These are phyloP conservation scores for Eucalyptus pumila DNA, from an alignment of 345 rosid species.

Conservation along the genomic window DNA sequence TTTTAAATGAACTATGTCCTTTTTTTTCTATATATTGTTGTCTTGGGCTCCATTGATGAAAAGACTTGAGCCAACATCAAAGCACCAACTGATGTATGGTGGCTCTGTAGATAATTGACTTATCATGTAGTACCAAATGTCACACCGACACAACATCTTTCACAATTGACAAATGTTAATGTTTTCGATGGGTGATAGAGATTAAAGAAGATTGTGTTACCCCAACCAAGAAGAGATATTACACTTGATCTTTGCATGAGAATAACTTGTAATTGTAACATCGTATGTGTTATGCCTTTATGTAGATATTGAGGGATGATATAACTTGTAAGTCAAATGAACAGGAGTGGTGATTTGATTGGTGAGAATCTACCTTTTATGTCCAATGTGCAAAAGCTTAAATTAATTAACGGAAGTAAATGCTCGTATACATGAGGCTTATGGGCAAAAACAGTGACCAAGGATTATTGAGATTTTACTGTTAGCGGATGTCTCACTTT, in stretches of 20 bases:
- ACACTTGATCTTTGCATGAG: neutral
- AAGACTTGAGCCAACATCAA: too few relatives aligned
- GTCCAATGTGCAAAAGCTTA: too few relatives aligned
- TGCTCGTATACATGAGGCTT: too few relatives aligned
- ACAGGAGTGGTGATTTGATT: fast-evolving
- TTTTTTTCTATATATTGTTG: too few relatives aligned
- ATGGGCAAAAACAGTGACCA: neutral
- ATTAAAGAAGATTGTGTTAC: neutral
- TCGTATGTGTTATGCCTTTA: fast-evolving
- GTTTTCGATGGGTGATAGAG: too few relatives aligned
- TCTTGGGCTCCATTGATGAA: neutral
- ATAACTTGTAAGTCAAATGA: neutral
- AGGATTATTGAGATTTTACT: neutral
- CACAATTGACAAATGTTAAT: too few relatives aligned
- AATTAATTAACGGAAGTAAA: too few relatives aligned
- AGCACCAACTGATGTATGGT: fast-evolving
- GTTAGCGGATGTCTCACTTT: neutral
- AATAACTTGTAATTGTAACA: neutral
- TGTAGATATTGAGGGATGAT: neutral
- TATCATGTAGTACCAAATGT: fast-evolving
- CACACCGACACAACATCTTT: too few relatives aligned
- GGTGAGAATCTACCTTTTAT: neutral
- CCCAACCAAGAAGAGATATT: neutral
- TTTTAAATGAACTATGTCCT: neutral
- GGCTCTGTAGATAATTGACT: too few relatives aligned